phyloP scores from a whole-genome alignment of 1,139 yeast genomes.

The Candida tropicalis region DNA sequence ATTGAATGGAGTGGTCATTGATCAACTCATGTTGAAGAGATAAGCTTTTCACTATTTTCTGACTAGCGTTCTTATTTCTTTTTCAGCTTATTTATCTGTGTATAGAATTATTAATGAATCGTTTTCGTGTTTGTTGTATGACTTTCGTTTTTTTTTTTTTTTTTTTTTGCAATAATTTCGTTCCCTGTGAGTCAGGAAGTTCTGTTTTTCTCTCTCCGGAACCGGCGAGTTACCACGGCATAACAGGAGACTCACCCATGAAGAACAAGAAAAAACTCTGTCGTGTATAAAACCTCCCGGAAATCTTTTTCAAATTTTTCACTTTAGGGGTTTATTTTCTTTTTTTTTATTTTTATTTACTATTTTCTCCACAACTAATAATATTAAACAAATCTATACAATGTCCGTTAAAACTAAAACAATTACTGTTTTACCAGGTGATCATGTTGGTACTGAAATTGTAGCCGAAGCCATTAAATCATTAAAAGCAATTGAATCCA shows the following conservation, averaged over 20 bases:
- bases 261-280: not conserved
- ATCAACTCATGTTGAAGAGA: too few relatives aligned
- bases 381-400: not conserved
- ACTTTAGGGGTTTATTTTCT: not conserved
- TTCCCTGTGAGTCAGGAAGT: not conserved
- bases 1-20: constrained; percentile 97
- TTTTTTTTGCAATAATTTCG: not conserved
- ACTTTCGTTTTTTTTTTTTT: not conserved
- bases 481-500: constrained; percentile 70
- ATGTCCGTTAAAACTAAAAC: constrained; percentile 49
- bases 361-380: not conserved
- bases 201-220: not conserved
- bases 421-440: constrained; percentile 91
- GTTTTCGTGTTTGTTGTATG: too few relatives aligned
- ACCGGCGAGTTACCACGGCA: too few relatives aligned
- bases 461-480: constrained; percentile 91
- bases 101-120: not conserved
- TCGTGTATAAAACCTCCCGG: not conserved
- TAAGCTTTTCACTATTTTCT: too few relatives aligned
- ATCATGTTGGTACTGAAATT: constrained; percentile 93
- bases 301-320: not conserved
- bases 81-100: constrained; percentile 1
- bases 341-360: not conserved
- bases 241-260: too few relatives aligned
- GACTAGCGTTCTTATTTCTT: too few relatives aligned